Conservation (phyloP, 306 rosid species). For the Fragaria vesca region DNA sequence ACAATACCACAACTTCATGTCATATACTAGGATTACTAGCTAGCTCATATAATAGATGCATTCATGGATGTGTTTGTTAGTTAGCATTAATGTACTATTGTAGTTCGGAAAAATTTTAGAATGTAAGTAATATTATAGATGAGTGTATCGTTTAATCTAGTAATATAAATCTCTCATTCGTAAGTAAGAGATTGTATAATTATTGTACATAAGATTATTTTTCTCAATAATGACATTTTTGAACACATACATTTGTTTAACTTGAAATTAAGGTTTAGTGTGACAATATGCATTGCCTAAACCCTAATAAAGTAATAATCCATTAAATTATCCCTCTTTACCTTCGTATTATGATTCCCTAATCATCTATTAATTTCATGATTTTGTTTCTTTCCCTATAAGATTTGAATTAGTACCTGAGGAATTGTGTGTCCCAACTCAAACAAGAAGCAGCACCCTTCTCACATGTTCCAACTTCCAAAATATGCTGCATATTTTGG, state of each 20-base stretch:
- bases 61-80: background rate
- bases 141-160: too few relatives aligned
- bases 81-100: background rate
- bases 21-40: background rate
- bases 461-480: background rate
- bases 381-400: constrained; percentile 1
- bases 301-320: background rate
- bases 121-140: too few relatives aligned
- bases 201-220: too few relatives aligned
- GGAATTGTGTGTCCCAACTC: background rate
- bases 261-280: background rate
- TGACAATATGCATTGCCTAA: background rate
- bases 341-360: background rate
- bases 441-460: background rate
- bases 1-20: background rate
- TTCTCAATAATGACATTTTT: too few relatives aligned
- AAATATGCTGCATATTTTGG: background rate
- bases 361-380: background rate
- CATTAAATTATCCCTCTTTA: background rate
- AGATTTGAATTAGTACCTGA: background rate
- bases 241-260: background rate
- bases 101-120: too few relatives aligned
- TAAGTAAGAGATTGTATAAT: too few relatives aligned
- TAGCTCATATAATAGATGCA: background rate
- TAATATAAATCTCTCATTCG: too few relatives aligned